Conservation (phyloP, 768 basidiomycete species). For the Asterophora lycoperdoides region DNA sequence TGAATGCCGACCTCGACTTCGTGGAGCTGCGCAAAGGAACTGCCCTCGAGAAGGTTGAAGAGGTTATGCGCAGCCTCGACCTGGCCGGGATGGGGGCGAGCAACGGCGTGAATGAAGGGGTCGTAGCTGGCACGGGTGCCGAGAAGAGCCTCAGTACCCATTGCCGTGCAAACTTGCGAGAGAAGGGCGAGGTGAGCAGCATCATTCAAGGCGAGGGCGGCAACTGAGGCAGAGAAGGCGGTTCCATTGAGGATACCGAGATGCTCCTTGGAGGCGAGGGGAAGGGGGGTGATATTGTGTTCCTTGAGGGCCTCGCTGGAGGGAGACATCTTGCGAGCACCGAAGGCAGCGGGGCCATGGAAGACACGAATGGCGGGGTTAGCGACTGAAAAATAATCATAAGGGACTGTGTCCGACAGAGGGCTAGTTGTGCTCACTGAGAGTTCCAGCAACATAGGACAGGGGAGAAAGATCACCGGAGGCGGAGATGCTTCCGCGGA, state of each 20-base stretch:
- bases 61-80: constrained; percentile 66
- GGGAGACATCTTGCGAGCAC: constrained; percentile 46
- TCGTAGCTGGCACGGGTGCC: constrained; percentile 63
- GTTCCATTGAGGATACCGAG: constrained; percentile 74
- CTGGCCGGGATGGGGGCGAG: constrained; percentile 81
- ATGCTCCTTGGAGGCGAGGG: constrained; percentile 63
- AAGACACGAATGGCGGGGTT: constrained; percentile 35
- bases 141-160: constrained; percentile 73
- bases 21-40: constrained; percentile 51
- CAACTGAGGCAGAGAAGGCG: constrained; percentile 71
- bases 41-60: constrained; percentile 55
- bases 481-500: constrained; percentile 74
- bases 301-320: constrained; percentile 47
- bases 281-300: constrained; percentile 54
- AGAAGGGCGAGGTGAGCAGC: constrained; percentile 58
- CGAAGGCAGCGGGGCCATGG: constrained; percentile 47
- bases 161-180: constrained; percentile 70
- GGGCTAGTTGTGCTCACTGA: constrained; percentile 34
- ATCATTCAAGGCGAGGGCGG: constrained; percentile 66
- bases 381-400: constrained; percentile 19
- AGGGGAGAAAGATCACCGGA: constrained; percentile 59
- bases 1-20: constrained; percentile 64
- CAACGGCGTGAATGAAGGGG: constrained; percentile 67
- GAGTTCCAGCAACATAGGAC: constrained; percentile 63
- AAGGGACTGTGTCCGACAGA: background rate